Conservation (phyloP, 768 basidiomycete species). For the Mycena amicta region DNA sequence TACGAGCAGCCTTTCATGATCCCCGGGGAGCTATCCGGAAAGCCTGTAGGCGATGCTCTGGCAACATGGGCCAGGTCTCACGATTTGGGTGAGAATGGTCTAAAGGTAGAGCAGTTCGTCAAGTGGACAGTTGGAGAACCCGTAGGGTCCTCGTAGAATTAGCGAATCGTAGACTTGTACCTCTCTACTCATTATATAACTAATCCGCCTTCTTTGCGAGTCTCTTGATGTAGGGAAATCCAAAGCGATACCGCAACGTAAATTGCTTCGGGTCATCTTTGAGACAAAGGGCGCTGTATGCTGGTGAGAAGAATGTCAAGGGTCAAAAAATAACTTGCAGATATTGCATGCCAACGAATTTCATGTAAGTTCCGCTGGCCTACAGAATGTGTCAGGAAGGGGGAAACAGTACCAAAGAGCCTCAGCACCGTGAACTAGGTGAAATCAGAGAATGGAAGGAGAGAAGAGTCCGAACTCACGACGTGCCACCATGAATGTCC, state of each 20-base stretch:
- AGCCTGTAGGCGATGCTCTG: constrained; percentile 49
- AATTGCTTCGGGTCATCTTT: constrained; percentile 62
- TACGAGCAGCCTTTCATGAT: constrained; percentile 78
- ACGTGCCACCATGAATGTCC: constrained; percentile 81
- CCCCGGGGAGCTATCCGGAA: constrained; percentile 52
- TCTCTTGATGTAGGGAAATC: constrained; percentile 52
- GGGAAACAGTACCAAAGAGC: neutral
- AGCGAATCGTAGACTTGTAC: too few relatives aligned
- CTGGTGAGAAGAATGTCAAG: constrained; percentile 27
- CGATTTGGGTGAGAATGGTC: constrained; percentile 44
- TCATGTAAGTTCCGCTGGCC: constrained; percentile 55
- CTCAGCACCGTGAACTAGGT: neutral
- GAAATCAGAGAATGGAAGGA: constrained; percentile 9
- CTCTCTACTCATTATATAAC: neutral
- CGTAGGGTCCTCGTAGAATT: too few relatives aligned
- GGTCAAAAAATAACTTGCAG: constrained; percentile 34
- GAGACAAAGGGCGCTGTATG: constrained; percentile 54
- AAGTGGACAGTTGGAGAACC: constrained; percentile 69
- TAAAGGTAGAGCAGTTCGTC: constrained; percentile 55
- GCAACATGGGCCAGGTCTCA: constrained; percentile 56
- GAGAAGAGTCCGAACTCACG: constrained; percentile 49
- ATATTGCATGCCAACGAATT: constrained; percentile 53
- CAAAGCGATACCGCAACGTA: constrained; percentile 40
- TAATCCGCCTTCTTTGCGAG: constrained; percentile 26
- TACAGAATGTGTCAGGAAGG: constrained; percentile 18